Conservation (phyloP, 768 basidiomycete species). For the Coprinopsis sp. region DNA sequence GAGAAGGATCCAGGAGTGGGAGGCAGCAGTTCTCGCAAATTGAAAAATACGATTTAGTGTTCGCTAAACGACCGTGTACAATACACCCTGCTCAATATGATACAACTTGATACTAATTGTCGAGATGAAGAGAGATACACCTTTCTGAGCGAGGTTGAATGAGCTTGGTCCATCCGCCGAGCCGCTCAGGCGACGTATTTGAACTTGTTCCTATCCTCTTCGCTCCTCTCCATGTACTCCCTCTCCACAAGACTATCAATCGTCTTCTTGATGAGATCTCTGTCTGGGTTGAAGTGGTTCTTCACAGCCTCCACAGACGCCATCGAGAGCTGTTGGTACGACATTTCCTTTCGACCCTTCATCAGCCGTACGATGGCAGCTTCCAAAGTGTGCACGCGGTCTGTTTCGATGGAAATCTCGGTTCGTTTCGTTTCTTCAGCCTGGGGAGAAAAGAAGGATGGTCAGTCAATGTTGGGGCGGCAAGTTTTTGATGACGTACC, state of each 20-base stretch:
- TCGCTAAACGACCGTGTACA: no score
- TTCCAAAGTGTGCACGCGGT: slow-evolving; percentile 81
- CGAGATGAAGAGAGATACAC: background rate
- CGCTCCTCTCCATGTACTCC: slow-evolving; percentile 80
- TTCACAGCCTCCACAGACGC: slow-evolving; percentile 85
- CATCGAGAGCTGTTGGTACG: slow-evolving; percentile 72
- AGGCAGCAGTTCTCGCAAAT: no score
- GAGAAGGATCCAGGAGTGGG: no score
- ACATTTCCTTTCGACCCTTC: slow-evolving; percentile 87
- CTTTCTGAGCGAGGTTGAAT: background rate
- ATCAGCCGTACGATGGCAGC: slow-evolving; percentile 96
- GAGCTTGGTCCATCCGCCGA: background rate
- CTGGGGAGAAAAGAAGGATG: slow-evolving; percentile 37
- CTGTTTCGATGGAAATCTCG: slow-evolving; percentile 79
- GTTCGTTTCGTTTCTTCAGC: slow-evolving; percentile 83
- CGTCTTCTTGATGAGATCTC: slow-evolving; percentile 79
- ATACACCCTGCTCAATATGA: no score
- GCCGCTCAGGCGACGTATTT: slow-evolving; percentile 64
- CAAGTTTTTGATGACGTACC: slow-evolving; percentile 39
- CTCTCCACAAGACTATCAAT: slow-evolving; percentile 79
- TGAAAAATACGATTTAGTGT: no score
- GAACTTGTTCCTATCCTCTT: slow-evolving; percentile 65
- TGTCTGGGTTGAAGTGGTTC: slow-evolving; percentile 81
- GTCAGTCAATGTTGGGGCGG: background rate
- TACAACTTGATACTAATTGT: no score